A percentile compares a stretch with the other conserved stretches of the same genome.
These are phyloP conservation scores for Purpureocillium takamizusanense DNA, from an alignment of 2,329 filamentous ascomycete genomes.

Conservation along the genomic window DNA sequence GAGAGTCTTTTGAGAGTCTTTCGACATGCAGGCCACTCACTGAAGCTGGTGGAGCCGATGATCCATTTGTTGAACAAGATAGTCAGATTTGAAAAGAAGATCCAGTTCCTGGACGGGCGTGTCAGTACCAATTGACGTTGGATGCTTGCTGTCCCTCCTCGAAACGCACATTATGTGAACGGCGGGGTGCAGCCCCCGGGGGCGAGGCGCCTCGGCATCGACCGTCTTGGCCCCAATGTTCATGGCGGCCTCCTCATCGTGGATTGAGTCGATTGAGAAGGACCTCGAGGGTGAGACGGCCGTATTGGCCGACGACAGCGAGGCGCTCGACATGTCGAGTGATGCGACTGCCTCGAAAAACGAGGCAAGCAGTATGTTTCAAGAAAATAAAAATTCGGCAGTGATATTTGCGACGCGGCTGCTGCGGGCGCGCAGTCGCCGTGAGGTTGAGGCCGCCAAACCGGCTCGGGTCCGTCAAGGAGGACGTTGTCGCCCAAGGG, in stretches of 20 bases:
- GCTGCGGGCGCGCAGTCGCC: no score
- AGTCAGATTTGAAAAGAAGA: slow-evolving; percentile 73
- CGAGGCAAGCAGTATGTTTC: no score
- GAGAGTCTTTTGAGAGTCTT: no score
- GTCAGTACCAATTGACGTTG: background rate
- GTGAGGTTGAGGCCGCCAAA: no score
- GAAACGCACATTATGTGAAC: slow-evolving; percentile 20
- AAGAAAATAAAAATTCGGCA: no score
- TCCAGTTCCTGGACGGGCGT: slow-evolving; percentile 55
- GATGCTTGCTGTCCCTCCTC: no score
- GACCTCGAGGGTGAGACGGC: background rate
- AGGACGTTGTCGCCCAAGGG: no score
- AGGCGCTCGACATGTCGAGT: no score
- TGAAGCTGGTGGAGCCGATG: slow-evolving; percentile 64
- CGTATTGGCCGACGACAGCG: background rate
- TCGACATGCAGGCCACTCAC: slow-evolving; percentile 39
- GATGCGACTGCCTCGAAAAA: no score
- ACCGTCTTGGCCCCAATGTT: background rate
- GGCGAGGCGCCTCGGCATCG: background rate
- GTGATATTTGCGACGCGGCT: no score
- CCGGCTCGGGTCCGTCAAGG: no score
- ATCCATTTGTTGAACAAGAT: slow-evolving; percentile 94
- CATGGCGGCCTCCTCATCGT: slow-evolving; percentile 18
- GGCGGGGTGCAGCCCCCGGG: slow-evolving; percentile 20
- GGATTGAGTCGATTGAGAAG: slow-evolving; percentile 6